Conservation (phyloP, 2,329 filamentous ascomycete genomes). For the Pseudocercospora eumusae region DNA sequence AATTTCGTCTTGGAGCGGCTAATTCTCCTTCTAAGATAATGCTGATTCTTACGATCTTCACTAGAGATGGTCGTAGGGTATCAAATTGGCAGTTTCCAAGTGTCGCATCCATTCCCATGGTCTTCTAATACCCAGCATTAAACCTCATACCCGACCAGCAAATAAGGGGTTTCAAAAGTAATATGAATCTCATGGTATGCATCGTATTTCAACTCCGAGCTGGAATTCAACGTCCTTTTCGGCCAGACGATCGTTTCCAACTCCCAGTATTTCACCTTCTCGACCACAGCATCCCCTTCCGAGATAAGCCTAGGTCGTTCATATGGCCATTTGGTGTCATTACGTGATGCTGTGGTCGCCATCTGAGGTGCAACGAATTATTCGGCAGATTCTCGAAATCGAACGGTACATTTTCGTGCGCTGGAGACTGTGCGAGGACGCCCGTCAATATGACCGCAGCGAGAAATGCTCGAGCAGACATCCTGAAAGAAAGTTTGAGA, state of each 20-base stretch:
- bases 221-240: slow-evolving; percentile 10
- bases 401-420: slow-evolving; percentile 5
- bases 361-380: slow-evolving; percentile 15
- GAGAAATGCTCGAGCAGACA: background rate
- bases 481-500: background rate
- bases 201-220: slow-evolving; percentile 23
- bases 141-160: slow-evolving; percentile 2
- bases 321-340: slow-evolving; percentile 49
- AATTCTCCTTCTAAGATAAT: no score
- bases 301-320: slow-evolving; percentile 45
- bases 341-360: slow-evolving; percentile 46
- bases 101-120: no score
- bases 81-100: no score
- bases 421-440: slow-evolving; percentile 9
- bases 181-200: slow-evolving; percentile 23
- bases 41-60: no score
- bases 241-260: slow-evolving; percentile 13
- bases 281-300: background rate
- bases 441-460: background rate
- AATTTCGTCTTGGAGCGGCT: no score
- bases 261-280: slow-evolving; percentile 14
- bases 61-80: no score
- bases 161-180: slow-evolving; percentile 22
- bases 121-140: slow-evolving; percentile 10
- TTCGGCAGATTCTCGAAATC: slow-evolving; percentile 1